Base-by-base conservation (phyloP, 2,329 filamentous ascomycete genomes). In the Aureobasidium sp. region DNA sequence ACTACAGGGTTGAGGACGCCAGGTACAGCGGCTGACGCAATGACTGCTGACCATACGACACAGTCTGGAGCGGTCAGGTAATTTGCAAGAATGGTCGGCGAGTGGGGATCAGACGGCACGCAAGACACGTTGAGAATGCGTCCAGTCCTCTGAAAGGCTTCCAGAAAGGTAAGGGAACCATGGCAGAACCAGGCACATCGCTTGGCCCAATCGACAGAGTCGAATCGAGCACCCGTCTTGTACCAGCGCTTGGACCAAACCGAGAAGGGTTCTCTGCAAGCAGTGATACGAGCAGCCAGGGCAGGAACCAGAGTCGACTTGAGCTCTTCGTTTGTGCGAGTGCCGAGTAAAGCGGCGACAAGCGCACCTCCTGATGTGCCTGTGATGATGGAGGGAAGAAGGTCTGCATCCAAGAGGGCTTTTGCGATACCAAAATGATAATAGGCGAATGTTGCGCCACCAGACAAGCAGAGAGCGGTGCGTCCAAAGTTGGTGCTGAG, bases 1-100 rank as follows among this genome's bases (percentile, higher is more conserved):
- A 98, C 91, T 2, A 94, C 88, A 0, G 93, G 93, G 64, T 97
- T 97, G 30, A 97, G 74, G 54, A 98, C 97, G 1, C 93, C 93
- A 0, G 93, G 93, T 0, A 98, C 93, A 4, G 93, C 93, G 3
- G 93, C 93, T 5, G 90, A 96, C 1, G 93, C 93, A 39, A 98
- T 73, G 3, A 97, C 90, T 2, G 93, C 91, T 10, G 90, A 95
- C 93, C 94, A 98, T 58, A 98, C 94, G 35, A 98, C 93, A 65
- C 93, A 98, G 71, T 98, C 90, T 0, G 93, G 93, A 19, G 86
- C 87, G 1, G 93, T 97, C 27, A 96, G 79, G 67, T 97, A 95
- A 70, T 98, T 98, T 64, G 89, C 89, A 6, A 98, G 77, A 59
- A 98, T 95, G 0, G 90, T 84, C 2, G 83, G 91, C 38, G 88